Base-by-base conservation (phyloP, 495 filamentous ascomycete genomes). In the Trichoderma parareesei region DNA sequence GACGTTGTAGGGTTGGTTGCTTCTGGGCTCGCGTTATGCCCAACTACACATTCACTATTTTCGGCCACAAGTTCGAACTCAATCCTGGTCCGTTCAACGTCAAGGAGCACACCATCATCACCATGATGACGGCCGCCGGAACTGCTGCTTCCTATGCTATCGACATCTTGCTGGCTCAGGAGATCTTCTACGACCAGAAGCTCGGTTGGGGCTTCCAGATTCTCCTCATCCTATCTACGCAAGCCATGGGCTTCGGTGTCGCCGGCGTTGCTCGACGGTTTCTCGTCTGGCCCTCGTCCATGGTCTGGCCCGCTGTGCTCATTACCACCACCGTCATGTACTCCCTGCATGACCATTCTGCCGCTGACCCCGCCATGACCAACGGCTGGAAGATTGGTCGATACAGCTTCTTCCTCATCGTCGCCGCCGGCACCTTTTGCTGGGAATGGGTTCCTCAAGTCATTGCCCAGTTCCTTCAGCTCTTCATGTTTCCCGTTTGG, bases 251-350 rank as follows among this genome's bases (percentile, higher is more conserved):
- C 2, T 90, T 89, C 68, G 89, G 88, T 6, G 73, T 91, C 18
- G 88, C 88, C 9, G 89, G 89, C 5, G 75, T 90, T 65, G 85
- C 85, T 62, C 80, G 84, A 61, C 79, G 83, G 18, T 88, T 86
- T 67, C 72, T 91, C 49, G 87, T 91, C 44, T 87, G 69, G 78
- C 86, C 82, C 4, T 83, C 85, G 37, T 83, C 87, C 63, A 89
- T 90, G 86, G 88, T 91, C 67, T 91, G 88, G 87, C 88, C 88
- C 6, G 75, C 79, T 2, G 83, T 77, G 59, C 79, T 91, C 20
- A 83, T 89, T 69, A 89, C 86, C 66, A 77, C 82, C 7, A 76
- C 87, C 5, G 76, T 91, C 13, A 88, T 91, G 67, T 81, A 85
- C 66, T 82, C 86, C 8, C 81, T 91, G 13, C 88, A 91, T 64